Evolutionary conservation across 176 grass and related monocot genomes (phyloP), one percentile per base, ranked within the genome.

Genomic region (Hordeum vulgare): DNA sequence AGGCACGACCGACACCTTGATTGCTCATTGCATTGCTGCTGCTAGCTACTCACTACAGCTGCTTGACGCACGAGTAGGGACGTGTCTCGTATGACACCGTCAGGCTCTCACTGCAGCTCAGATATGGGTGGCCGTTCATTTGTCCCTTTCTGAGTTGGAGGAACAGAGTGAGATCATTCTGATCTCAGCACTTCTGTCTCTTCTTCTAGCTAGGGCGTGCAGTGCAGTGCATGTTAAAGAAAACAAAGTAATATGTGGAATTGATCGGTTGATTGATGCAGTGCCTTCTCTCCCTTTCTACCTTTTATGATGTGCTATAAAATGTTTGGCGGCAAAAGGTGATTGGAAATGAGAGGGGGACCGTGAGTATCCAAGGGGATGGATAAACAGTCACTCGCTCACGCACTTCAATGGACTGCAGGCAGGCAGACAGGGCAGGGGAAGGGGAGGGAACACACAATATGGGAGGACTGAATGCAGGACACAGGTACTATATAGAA

Each of bases 301-400:
- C 65, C 66, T 62, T 62, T 85, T 85, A 29, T 33, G 49, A 71
- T 71, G 31, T 33, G 4, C 31, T 33, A 2, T 51, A 51, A 51
- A 85, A 85, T 64, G 77, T 49, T 26, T 42, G 7, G 31, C 35
- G 33, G 40, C 31, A 77, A 85, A 89, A 81, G 88, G 88, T 34
- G 56, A 82, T 34, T 26, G 14, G 34, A 71, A 76, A 65, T 44
- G 54, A 20, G 7, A 9, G 51, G 71, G 41, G 24, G 3, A 13
- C 70, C 64, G 80, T 33, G 29, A 85, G 87, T 14, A 89, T 89
- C 87, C 87, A 85, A 89, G 71, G 71, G 71, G 62, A 47, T 31
- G 71, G 62, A 53, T 31, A 72, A 71, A 20, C 26, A 54, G 44
- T 74, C 71, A 72, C 24, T 73, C 41, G 9, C 33, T 29, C 67